Base-by-base conservation (phyloP, 2,329 filamentous ascomycete species). In the Fusarium armeniacum region DNA sequence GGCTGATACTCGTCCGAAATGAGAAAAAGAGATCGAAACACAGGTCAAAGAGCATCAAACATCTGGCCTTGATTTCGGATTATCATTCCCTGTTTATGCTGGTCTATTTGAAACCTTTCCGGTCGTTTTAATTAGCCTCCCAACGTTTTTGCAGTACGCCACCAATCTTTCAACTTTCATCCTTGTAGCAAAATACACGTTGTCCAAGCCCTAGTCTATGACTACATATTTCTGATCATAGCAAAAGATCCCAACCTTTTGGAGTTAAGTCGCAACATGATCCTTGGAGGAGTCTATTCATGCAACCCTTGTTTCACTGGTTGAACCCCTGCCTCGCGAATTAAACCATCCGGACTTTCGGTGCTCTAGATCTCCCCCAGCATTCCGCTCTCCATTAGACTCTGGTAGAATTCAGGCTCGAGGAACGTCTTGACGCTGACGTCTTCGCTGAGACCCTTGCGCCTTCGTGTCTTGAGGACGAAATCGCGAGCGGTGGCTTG, bases 391-490 rank as follows among this genome's bases (percentile, higher is more conserved):
- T 97, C 94, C 82, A 93, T 92, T 76, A 98, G 82, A 72, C 89
- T 93, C 79, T 91, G 90, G 83, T 97, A 97, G 66, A 98, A 89
- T 79, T 98, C 96, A 2, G 94, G 93, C 83, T 99, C 96, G 70
- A 99, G 83, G 82, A 98, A 99, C 78, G 97, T 98, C 79, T 93
- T 94, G 58, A 98, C 94, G 32, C 92, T 95, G 41, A 98, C 93
- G 79, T 98, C 96, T 83, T 98, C 96, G 67, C 93, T 95, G 67
- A 99, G 81, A 3, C 96, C 96, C 86, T 99, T 99, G 72, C 96
- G 88, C 76, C 94, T 85, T 73, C 96, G 87, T 12, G 96, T 99
- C 87, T 99, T 99, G 67, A 98, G 87, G 56, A 98, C 94, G 80
- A 99, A 98, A 80, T 99, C 96, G 66, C 96, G 87, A 2, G 96